Base-by-base conservation (phyloP, 2,329 filamentous ascomycete species). In the Neopestalotiopsis clavispora region DNA sequence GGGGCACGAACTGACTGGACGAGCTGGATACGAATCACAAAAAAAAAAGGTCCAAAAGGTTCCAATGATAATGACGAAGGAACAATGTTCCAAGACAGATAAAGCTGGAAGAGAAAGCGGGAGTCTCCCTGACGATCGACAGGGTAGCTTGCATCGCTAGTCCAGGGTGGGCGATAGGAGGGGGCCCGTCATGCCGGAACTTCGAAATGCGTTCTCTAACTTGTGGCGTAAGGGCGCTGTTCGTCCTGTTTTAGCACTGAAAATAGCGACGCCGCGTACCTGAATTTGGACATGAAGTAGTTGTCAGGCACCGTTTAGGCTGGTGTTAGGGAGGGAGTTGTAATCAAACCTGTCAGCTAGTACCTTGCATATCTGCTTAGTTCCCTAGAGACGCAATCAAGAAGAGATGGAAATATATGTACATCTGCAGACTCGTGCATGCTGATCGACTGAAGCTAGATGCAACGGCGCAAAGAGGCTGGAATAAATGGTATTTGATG, bases 71-170 rank as follows among this genome's bases (percentile, higher is more conserved):
- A 52, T 52, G 45, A 52, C 45, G 45, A 52, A 52, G 45, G 45
- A n/a, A 20, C 45, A n/a, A 13, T 17, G 7, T 40, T 34, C n/a
- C 32, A 34, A 30, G 30, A 59, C 30, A 62, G 30, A 42, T 40
- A 62, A 62, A 62, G 17, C 34, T 34, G 32, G 34, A 20, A 40
- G 32, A 40, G 32, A 62, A 62, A 20, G 30, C 28, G 59, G 32
- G 34, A 34, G 57, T 59, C 59, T 62, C 59, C 59, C 32, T 62
- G 32, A 62, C 59, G 59, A 62, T 62, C 59, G 59, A 20, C 59
- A 42, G 13, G 59, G 59, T n/a, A 62, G 30, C 59, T 28, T 40
- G 59, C 59, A 62, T 62, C 7, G 28, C 34, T 20, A 34, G 28
- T 14, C 30, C 23, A 59, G 13, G 34, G 5, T 30, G 7, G 30